Conservation (phyloP, 108 stramenopile genomes). For the Discostella pseudostelligera region DNA sequence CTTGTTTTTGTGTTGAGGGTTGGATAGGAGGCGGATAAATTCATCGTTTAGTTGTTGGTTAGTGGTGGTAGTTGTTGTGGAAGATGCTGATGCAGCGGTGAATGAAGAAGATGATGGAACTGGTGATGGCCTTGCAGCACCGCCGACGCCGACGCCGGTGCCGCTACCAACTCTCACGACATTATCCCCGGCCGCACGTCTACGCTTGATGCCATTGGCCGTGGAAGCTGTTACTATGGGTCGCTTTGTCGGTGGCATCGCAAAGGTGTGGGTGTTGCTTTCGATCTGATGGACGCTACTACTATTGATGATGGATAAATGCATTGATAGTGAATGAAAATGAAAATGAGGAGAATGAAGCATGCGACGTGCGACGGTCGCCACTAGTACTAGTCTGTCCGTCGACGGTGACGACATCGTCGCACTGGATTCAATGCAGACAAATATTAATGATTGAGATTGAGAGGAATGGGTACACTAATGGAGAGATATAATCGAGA, state of each 20-base stretch:
- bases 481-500: neutral
- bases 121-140: too few species aligned
- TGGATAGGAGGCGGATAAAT: slow-evolving; percentile 59
- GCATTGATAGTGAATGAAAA: too few species aligned
- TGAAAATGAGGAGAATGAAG: too few species aligned
- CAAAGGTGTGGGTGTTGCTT: too few species aligned
- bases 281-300: too few species aligned
- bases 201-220: slow-evolving; percentile 22
- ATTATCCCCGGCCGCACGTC: neutral
- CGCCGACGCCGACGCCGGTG: neutral
- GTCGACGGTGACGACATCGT: too few species aligned
- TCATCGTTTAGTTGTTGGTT: slow-evolving; percentile 46
- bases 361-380: too few species aligned
- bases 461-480: neutral
- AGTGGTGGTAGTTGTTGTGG: neutral
- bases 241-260: slow-evolving; percentile 30
- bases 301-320: too few species aligned
- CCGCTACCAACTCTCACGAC: neutral
- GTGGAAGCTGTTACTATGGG: slow-evolving; percentile 19
- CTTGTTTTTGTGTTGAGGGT: slow-evolving; percentile 44
- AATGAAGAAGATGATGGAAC: too few species aligned
- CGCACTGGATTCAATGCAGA: too few species aligned
- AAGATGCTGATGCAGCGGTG: slow-evolving; percentile 2
- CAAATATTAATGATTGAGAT: too few species aligned
- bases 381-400: too few species aligned